Conservation (phyloP, 202 grass and related monocot species). For the Dendrocalamus latiflorus region DNA sequence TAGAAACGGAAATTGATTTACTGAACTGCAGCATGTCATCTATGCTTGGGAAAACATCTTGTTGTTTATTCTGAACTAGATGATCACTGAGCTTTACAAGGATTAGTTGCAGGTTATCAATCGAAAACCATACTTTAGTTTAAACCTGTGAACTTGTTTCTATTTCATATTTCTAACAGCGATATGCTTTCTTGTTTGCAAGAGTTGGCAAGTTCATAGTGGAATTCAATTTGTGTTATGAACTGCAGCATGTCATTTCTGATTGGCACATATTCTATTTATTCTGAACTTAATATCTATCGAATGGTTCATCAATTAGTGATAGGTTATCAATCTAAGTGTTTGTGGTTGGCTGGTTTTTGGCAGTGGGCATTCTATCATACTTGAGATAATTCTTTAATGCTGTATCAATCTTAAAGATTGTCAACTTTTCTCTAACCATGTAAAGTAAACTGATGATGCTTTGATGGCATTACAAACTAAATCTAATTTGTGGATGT, state of each 20-base stretch:
- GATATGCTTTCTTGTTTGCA: not conserved
- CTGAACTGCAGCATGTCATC: not conserved
- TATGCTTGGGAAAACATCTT: not conserved
- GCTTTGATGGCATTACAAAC: not conserved
- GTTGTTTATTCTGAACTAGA: not conserved
- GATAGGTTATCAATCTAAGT: not conserved
- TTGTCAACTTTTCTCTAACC: not conserved
- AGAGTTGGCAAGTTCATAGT: not conserved
- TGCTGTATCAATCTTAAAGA: not conserved
- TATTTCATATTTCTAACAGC: not conserved
- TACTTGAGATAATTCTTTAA: not conserved
- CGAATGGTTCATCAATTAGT: not conserved
- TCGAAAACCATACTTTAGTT: not conserved
- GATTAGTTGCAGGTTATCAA: not conserved
- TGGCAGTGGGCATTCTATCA: not conserved
- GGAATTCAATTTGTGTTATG: not conserved
- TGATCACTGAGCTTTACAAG: not conserved
- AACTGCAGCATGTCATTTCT: not conserved
- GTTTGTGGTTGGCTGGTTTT: not conserved
- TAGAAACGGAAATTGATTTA: not conserved
- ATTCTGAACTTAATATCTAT: not conserved
- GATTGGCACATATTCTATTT: not conserved
- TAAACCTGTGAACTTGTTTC: not conserved
- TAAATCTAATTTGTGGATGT: not conserved
- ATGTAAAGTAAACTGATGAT: not conserved